These are phyloP conservation scores for Biancaea sappan DNA, from an alignment of 306 rosid species.

Conservation along the genomic window DNA sequence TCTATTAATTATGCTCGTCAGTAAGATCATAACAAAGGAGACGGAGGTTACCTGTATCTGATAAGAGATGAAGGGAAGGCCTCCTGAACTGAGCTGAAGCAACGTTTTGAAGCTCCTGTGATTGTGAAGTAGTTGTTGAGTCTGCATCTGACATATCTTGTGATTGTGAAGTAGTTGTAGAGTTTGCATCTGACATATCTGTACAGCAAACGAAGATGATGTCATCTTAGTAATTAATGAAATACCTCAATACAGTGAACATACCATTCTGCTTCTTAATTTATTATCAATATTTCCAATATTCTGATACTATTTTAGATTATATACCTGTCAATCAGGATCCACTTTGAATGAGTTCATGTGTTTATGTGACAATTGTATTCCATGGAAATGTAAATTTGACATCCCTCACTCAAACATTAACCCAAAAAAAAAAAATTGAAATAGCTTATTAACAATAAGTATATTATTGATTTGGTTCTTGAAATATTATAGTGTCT, in stretches of 20 bases:
- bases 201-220: background rate
- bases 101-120: background rate
- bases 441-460: background rate
- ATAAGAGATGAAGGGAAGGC: constrained; percentile 34
- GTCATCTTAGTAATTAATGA: background rate
- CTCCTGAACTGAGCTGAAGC: constrained; percentile 33
- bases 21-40: background rate
- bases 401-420: no score
- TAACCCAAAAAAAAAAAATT: background rate
- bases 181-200: background rate
- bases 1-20: no score
- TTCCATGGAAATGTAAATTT: no score
- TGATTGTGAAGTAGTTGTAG: background rate
- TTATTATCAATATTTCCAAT: background rate
- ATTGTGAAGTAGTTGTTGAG: background rate
- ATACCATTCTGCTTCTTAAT: background rate
- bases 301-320: no score
- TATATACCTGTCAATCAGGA: no score
- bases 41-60: constrained; percentile 27
- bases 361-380: no score
- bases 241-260: background rate
- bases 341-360: no score
- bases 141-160: background rate
- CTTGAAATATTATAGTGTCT: no score
- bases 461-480: no score